These are phyloP conservation scores for Asterophora lycoperdoides DNA, from an alignment of 768 basidiomycete genomes.

Conservation along the genomic window DNA sequence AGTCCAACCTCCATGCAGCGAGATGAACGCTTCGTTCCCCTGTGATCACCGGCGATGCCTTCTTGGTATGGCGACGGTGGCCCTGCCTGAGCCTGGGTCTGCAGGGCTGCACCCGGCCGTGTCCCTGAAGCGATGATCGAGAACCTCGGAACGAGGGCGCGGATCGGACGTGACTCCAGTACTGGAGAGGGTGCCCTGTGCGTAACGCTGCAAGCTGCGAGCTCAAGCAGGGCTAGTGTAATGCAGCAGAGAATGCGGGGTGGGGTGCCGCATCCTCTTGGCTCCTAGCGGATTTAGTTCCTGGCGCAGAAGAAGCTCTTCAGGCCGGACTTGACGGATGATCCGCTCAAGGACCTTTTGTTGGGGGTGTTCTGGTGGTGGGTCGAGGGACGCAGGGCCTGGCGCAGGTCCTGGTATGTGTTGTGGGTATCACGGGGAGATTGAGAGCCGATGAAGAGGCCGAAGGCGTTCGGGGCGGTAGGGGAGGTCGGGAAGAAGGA, in stretches of 20 bases:
- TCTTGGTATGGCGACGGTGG: neutral
- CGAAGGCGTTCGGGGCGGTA: conserved; percentile 26
- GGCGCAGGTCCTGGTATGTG: conserved; percentile 36
- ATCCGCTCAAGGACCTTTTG: conserved; percentile 8
- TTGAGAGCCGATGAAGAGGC: conserved; percentile 31
- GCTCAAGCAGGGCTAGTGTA: conserved; percentile 8
- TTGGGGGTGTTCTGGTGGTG: conserved; percentile 4
- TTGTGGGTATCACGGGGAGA: conserved; percentile 36
- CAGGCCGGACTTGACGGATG: conserved; percentile 13
- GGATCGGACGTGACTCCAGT: neutral
- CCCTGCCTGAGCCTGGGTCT: neutral
- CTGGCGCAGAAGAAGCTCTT: conserved; percentile 12
- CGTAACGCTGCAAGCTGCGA: neutral
- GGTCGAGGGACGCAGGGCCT: conserved; percentile 28
- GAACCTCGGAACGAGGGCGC: neutral
- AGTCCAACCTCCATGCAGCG: neutral
- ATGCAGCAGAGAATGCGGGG: neutral
- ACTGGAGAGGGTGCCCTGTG: neutral
- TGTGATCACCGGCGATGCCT: neutral
- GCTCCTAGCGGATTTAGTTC: conserved; percentile 7
- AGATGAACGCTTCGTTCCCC: neutral
- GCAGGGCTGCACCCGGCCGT: neutral
- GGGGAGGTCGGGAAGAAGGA: conserved; percentile 25
- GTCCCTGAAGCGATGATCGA: neutral
- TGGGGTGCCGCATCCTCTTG: neutral